phyloP scores from a whole-genome alignment of 176 grass and related monocot genomes.

The Musa schizocarpa region DNA sequence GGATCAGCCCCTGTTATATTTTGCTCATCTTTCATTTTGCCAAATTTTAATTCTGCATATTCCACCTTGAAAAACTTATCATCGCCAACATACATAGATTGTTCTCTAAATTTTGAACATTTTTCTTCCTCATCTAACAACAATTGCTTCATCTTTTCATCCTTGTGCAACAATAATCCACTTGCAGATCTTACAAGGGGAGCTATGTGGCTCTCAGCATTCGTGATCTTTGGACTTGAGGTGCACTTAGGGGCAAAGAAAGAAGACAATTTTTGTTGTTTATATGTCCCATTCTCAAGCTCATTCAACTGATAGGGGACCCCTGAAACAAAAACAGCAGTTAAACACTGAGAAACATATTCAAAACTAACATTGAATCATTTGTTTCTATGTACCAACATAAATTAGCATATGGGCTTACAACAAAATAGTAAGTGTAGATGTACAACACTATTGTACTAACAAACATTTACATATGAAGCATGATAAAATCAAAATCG shows the following conservation, averaged over 20 bases:
- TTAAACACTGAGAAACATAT: background rate
- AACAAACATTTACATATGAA: background rate
- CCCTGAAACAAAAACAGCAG: conserved; percentile 28
- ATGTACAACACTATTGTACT: background rate
- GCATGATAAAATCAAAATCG: background rate
- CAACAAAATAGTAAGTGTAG: background rate
- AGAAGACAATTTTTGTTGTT: conserved; percentile 80
- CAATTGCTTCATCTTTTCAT: background rate
- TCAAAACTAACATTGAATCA: background rate
- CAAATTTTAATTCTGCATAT: background rate
- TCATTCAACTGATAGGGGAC: conserved; percentile 73
- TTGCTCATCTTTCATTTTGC: background rate
- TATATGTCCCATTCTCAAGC: conserved; percentile 42
- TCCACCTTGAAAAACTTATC: background rate
- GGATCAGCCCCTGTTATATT: background rate
- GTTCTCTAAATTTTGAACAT: conserved; percentile 2
- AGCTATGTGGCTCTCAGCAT: background rate
- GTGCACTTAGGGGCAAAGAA: conserved; percentile 65
- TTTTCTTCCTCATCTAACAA: background rate
- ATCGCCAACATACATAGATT: background rate
- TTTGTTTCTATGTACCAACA: background rate
- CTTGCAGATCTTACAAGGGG: background rate
- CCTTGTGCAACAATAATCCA: background rate
- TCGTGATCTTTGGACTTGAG: conserved; percentile 17
- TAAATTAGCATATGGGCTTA: background rate